Evolutionary conservation across 2,329 filamentous ascomycete genomes (phyloP), one percentile per base, ranked within the genome.

Genomic region (Hymenoscyphus linearis): DNA sequence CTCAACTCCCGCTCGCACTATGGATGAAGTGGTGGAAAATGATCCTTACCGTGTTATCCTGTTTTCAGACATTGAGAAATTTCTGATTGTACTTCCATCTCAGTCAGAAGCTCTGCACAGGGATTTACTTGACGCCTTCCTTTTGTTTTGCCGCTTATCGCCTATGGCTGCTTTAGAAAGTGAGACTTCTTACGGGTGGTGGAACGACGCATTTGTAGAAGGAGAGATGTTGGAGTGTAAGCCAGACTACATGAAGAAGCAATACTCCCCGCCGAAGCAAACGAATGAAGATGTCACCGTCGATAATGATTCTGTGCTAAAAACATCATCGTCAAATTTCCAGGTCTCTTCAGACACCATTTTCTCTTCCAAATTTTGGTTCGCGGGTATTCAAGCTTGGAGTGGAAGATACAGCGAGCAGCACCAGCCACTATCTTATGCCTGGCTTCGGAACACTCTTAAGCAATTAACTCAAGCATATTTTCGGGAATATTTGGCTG

Each of bases 11-110:
- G 89, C 89, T 16, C 84, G 89, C 55, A 88, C 88, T 0, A 67
- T 89, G 63, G 91, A 97, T 71, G 86, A 91, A 27, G 81, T 84
- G 1, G 83, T 82, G 16, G 88, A 91, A 65, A 88, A 93, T 62
- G 93, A 97, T 69, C 89, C 91, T 0, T 96, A 89, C 66, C 83
- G 92, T 37, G 84, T 95, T 3, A 83, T 96, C 53, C 83, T 97
- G 70, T 92, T 87, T 67, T 83, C 85, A 0, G 95, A 98, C 71
- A 78, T 97, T 22, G 77, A 85, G 64, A 79, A 83, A 0, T 79
- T 89, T 31, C 70, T 96, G 1, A 76, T 85, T 35, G 68, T 76
- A 56, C 73, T 87, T 4, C 82, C 84, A 0, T 35, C 59, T 4
- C 70, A 71, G 27, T 66, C 79, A 61, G 59, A 71, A 60, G 62